Evolutionary conservation across 2,329 filamentous ascomycete species (phyloP), one percentile per base, ranked within the genome.

Genomic region (Colletotrichum ledebouriae): DNA sequence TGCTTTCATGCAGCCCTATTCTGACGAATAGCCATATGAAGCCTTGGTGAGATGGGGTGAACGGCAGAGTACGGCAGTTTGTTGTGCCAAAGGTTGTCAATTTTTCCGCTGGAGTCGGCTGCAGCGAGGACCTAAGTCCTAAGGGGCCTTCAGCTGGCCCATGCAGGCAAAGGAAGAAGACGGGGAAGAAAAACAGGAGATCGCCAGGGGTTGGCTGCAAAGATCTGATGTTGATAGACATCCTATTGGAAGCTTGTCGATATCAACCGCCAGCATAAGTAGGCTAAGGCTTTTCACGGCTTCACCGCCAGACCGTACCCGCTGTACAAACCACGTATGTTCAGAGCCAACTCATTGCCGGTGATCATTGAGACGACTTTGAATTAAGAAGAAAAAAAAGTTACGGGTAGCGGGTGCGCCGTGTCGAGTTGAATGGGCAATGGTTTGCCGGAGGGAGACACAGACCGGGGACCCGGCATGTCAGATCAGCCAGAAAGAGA

Each of bases 201-300:
- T 65, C 37, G 61, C 17, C 61, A 60, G 61, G 65, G 65, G 55
- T 50, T 37, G 34, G 55, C 55, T 65, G 65, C 55, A 65, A 46
- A 68, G 65, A 64, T 59, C 53, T 34, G 60, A 63, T 17, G 55
- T 65, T 68, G 60, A 55, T 33, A 34, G 34, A 20, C 49, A 25
- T 33, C n/a, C 34, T 34, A 57, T 57, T 57, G 53, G 53, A 17
- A n/a, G 53, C 17, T 34, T 47, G 37, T 53, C 34, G 49, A 33
- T 25, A 37, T 17, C 56, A 11, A 37, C 29, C 47, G 52, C 50
- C 25, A 41, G 44, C 33, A n/a, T 25, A 25, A 4, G 25, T 22
- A 22, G 22, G 22, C 22, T 25, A 20, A 50, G 33, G 63, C 47
- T 44, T 46, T 29, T 42, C 25, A 42, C 59, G 47, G 59, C 42